Evolutionary conservation across 2,329 filamentous ascomycete genomes (phyloP).

Genomic region (Aspergillus sojae): DNA sequence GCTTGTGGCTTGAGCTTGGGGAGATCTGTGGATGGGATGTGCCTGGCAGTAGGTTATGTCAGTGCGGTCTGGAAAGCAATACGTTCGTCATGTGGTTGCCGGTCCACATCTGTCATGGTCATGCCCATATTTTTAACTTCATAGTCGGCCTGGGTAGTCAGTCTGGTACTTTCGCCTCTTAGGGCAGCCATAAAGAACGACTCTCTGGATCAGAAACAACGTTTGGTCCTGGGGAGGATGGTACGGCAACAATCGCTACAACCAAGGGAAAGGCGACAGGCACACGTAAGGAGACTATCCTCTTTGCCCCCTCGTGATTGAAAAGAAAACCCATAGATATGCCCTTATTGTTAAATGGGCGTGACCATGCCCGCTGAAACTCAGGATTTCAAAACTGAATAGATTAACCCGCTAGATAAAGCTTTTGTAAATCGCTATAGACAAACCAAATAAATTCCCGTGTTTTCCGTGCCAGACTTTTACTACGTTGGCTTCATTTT

Average conservation of each 20-base stretch:
- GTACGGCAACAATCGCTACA: not conserved
- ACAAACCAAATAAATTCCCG: not conserved
- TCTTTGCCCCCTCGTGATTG: not conserved
- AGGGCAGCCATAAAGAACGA: not conserved
- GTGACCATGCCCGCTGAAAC: not conserved
- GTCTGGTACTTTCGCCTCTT: not conserved
- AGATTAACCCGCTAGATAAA: slow-evolving; percentile 4
- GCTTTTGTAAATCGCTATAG: slow-evolving; percentile 2
- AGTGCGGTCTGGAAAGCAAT: not conserved
- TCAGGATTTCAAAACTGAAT: not conserved
- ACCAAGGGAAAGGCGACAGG: not conserved
- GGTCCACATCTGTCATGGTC: not conserved
- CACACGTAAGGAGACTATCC: not conserved
- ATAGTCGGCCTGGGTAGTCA: not conserved
- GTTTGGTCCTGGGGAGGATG: not conserved
- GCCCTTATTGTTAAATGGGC: not conserved
- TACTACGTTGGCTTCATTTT: not conserved
- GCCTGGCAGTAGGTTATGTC: not conserved
- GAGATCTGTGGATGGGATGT: not conserved
- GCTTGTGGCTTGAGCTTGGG: not conserved
- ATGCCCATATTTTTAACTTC: not conserved
- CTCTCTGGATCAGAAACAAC: not conserved
- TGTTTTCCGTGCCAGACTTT: not conserved
- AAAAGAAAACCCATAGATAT: not conserved
- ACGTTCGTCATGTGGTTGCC: not conserved